A percentile compares a stretch with the other conserved stretches of the same genome.
Conservation (phyloP, 257 asterid genomes). For the Solanum verrucosum region DNA sequence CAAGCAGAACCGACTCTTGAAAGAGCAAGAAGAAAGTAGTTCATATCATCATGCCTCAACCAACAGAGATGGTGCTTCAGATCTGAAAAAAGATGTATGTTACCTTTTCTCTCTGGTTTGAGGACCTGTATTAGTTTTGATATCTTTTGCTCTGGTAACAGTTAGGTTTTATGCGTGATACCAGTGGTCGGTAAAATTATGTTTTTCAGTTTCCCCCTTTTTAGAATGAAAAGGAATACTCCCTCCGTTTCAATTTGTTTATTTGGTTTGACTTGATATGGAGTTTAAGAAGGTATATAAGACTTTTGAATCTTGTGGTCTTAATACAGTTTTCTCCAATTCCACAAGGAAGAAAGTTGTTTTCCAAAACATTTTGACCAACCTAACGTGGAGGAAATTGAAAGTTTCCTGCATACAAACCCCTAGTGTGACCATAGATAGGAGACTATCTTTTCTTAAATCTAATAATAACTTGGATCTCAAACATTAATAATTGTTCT, state of each 20-base stretch:
- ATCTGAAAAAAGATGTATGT: constrained; percentile 56
- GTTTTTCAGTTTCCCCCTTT: background rate
- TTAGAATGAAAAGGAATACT: background rate
- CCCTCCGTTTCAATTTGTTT: background rate
- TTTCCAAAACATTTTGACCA: background rate
- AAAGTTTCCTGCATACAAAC: background rate
- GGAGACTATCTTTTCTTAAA: background rate
- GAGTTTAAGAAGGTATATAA: background rate
- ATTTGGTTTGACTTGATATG: background rate
- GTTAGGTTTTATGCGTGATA: background rate
- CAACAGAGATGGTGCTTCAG: constrained; percentile 35
- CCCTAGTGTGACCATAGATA: background rate
- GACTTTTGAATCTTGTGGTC: background rate
- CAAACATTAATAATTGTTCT: background rate
- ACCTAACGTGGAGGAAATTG: background rate
- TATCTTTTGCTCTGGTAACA: background rate
- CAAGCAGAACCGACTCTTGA: constrained; percentile 68
- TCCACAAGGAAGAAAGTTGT: background rate
- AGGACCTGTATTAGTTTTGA: background rate
- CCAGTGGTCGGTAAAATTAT: background rate
- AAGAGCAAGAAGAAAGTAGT: constrained; percentile 58
- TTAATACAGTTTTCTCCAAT: background rate
- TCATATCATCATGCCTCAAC: constrained; percentile 29
- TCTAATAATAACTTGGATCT: background rate
- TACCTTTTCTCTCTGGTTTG: constrained; percentile 7